Percentiles rank a stretch among this genome's conserved stretches.
These are phyloP conservation scores for Fusarium nygamai DNA, from an alignment of 2,329 filamentous ascomycete species.

Conservation along the genomic window DNA sequence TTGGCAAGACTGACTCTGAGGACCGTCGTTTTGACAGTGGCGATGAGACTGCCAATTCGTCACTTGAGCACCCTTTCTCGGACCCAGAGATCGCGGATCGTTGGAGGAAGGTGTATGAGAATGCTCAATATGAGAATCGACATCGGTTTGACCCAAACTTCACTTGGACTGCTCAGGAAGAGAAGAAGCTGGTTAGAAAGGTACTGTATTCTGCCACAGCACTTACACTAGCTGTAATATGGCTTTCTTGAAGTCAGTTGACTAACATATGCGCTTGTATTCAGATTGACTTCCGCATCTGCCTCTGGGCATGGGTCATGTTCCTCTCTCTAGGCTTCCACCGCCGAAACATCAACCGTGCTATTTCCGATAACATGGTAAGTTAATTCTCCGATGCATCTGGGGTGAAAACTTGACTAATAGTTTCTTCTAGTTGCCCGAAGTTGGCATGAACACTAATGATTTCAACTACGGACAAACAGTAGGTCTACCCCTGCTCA, in stretches of 20 bases:
- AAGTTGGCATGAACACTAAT: conserved; percentile 56
- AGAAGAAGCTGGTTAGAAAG: conserved; percentile 57
- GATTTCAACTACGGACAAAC: conserved; percentile 58
- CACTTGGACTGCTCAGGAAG: conserved; percentile 59
- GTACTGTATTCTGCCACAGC: conserved; percentile 36
- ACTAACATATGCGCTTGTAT: conserved; percentile 7
- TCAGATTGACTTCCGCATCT: conserved; percentile 59
- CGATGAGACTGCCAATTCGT: conserved; percentile 34
- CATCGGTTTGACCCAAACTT: conserved; percentile 64
- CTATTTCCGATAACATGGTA: conserved; percentile 53
- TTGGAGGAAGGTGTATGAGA: conserved; percentile 64
- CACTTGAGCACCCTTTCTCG: conserved; percentile 56
- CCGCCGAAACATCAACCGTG: conserved; percentile 57
- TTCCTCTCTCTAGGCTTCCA: conserved; percentile 59
- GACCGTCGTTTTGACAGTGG: conserved; percentile 35
- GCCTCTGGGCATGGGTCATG: conserved; percentile 57
- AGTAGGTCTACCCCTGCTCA: conserved; percentile 28
- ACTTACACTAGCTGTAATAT: fast-evolving
- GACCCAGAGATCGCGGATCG: conserved; percentile 63
- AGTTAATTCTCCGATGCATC: not conserved
- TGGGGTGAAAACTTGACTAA: not conserved
- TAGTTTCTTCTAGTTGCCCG: conserved; percentile 39
- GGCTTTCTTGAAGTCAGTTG: not conserved
- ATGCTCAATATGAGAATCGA: conserved; percentile 66
- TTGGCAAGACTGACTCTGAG: conserved; percentile 17